phyloP scores from a whole-genome alignment of 1,284 basidiomycete species.

The Ustilago esculenta region DNA sequence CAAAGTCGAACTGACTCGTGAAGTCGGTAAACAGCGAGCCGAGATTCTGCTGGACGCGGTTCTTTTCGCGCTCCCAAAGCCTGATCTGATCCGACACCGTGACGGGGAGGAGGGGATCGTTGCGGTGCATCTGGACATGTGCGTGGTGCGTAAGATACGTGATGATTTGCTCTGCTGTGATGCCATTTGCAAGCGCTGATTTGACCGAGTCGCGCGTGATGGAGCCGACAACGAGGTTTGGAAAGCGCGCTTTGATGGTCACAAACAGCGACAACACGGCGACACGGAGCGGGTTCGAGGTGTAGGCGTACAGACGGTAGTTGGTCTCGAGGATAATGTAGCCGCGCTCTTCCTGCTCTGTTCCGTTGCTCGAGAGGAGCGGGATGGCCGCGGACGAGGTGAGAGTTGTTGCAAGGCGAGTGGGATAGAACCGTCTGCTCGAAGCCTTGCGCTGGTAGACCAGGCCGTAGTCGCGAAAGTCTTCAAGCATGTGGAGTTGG shows the following conservation, averaged over 20 bases:
- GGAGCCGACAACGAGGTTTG: slow-evolving; percentile 92
- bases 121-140: slow-evolving; percentile 96
- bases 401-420: slow-evolving; percentile 92
- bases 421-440: slow-evolving; percentile 79
- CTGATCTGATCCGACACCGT: slow-evolving; percentile 98
- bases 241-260: slow-evolving; percentile 89
- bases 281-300: slow-evolving; percentile 94
- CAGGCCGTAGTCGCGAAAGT: slow-evolving; percentile 92
- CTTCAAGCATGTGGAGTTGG: slow-evolving; percentile 86
- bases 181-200: slow-evolving; percentile 90
- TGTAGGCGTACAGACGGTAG: slow-evolving; percentile 98
- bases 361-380: slow-evolving; percentile 43
- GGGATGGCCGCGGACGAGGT: slow-evolving; percentile 74
- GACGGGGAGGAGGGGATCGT: slow-evolving; percentile 88
- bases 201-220: slow-evolving; percentile 95
- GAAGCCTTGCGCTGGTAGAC: slow-evolving; percentile 76
- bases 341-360: slow-evolving; percentile 71
- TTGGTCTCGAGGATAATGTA: slow-evolving; percentile 98
- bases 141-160: slow-evolving; percentile 93
- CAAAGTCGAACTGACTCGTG: slow-evolving; percentile 84
- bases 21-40: slow-evolving; percentile 83
- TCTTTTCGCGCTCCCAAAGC: slow-evolving; percentile 96
- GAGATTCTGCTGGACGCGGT: slow-evolving; percentile 74
- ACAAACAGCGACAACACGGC: slow-evolving; percentile 95
- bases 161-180: slow-evolving; percentile 97